Base-by-base conservation (phyloP, 1,139 yeast species). In the Lodderomyces theae region DNA sequence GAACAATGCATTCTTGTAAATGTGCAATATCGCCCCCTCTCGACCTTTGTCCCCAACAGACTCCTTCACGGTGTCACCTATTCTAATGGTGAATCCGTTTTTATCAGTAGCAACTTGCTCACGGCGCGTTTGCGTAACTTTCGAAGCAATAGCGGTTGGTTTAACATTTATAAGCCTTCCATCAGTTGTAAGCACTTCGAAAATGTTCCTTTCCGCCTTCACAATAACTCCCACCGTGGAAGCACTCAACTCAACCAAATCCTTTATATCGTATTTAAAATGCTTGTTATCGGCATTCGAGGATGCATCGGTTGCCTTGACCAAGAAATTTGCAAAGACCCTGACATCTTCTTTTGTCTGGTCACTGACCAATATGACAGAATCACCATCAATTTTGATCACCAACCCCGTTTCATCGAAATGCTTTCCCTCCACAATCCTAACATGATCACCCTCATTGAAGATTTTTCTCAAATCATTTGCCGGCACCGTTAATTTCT, bases 351-450 rank as follows among this genome's bases (percentile, higher is more conserved):
- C 81, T 54, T 79, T 80, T 1, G 96, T 83, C 63, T 89, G 89
- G 58, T 92, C 96, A 45, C 95, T 86, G 48, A 92, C 79, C 51
- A 94, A 74, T 0, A 95, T 86, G 15, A 90, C 97, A 37, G 87
- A 85, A 54, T 90, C 96, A 37, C 85, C 87, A 39, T 79, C 78
- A 31, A 87, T 79, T 49, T 81, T 77, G 37, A 94, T 90, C 39
- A 92, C 96, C 67, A 92, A 77, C 64, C 98, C 98, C 19, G 96
- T 87, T 57, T 90, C 97, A 54, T 90, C 97, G 42, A 81, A 73
- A 61, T 88, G 95, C 57, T 85, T 88, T 56, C 98, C 98, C 57
- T 84, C 87, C 36, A 87, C 79, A 23, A 92, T 95, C 45, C 96
- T 82, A 12, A 94, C 96, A 59, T 92, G 97, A 61, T 92, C 98